Evolutionary conservation across 139 green algal genomes (phyloP).

Genomic region (Protoeuglena noctilucae): DNA sequence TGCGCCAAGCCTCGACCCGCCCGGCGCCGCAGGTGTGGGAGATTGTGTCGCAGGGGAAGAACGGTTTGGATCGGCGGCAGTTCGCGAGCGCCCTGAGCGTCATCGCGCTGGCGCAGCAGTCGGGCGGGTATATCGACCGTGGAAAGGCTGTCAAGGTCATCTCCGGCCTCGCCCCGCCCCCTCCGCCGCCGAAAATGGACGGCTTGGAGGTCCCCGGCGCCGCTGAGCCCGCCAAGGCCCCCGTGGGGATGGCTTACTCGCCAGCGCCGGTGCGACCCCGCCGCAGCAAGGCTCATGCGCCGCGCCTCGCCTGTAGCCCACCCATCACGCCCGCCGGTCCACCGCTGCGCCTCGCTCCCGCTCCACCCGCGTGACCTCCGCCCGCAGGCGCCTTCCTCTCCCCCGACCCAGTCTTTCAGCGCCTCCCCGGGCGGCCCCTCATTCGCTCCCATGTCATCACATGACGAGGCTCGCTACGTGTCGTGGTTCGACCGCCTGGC

Average conservation of each 20-base stretch:
- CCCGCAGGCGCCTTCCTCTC: neutral
- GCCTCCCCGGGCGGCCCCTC: no score
- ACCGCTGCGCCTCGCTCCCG: neutral
- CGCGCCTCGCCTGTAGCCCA: no score
- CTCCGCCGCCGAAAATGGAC: neutral
- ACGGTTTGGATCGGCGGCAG: slow-evolving; percentile 12
- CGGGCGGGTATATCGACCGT: neutral
- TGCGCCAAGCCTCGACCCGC: neutral
- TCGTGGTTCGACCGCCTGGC: no score
- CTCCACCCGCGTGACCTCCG: neutral
- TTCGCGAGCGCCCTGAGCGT: slow-evolving; percentile 16
- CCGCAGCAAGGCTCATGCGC: no score
- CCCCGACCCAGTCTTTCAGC: no score
- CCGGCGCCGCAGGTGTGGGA: slow-evolving; percentile 8
- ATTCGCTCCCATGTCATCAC: no score
- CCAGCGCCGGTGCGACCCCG: no score
- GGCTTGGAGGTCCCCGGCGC: neutral
- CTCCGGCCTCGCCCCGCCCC: neutral
- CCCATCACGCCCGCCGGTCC: no score
- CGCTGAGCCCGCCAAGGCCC: neutral
- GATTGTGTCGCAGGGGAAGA: slow-evolving; percentile 8
- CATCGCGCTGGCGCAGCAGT: slow-evolving; percentile 13
- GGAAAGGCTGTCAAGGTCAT: neutral
- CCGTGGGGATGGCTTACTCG: neutral
- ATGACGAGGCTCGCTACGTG: no score